phyloP scores from a whole-genome alignment of 805 yeast genomes.

The Saccharomycopsis selenospora region DNA sequence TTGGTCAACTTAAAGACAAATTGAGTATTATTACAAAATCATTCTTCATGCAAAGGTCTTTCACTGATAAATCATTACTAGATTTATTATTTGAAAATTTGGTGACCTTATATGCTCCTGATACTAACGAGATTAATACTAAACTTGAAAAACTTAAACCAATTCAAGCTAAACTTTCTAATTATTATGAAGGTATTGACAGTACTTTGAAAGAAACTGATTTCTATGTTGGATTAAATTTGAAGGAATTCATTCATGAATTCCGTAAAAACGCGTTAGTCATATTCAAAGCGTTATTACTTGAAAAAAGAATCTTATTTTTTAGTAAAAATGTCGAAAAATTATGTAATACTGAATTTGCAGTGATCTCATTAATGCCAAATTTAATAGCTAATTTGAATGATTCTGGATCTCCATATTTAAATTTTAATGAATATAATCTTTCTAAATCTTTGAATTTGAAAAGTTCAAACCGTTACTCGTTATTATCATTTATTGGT shows the following conservation, averaged over 20 bases:
- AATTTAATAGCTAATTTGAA: conserved; percentile 63
- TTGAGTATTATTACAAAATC: conserved; percentile 82
- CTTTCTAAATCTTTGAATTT: conserved; percentile 57
- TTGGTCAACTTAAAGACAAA: conserved; percentile 83
- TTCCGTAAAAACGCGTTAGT: conserved; percentile 54
- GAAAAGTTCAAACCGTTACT: conserved; percentile 68
- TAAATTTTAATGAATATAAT: conserved; percentile 45
- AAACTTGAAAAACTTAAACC: background rate
- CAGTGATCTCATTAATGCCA: conserved; percentile 78
- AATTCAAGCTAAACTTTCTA: conserved; percentile 20
- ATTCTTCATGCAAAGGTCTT: conserved; percentile 74
- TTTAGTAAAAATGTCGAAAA: conserved; percentile 75
- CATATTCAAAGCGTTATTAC: conserved; percentile 66
- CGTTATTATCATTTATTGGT: conserved; percentile 75
- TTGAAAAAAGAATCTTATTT: conserved; percentile 68
- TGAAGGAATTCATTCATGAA: conserved; percentile 54
- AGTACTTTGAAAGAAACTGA: conserved; percentile 43
- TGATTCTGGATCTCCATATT: conserved; percentile 72
- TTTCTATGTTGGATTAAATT: conserved; percentile 64
- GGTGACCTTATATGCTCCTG: conserved; percentile 33
- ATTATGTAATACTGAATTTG: conserved; percentile 76
- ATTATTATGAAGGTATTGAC: conserved; percentile 30
- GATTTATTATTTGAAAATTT: conserved; percentile 65
- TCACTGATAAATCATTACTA: conserved; percentile 61
- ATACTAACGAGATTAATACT: background rate